These are phyloP conservation scores for Hyaloscypha finlandica DNA, from an alignment of 495 filamentous ascomycete genomes.

Conservation along the genomic window DNA sequence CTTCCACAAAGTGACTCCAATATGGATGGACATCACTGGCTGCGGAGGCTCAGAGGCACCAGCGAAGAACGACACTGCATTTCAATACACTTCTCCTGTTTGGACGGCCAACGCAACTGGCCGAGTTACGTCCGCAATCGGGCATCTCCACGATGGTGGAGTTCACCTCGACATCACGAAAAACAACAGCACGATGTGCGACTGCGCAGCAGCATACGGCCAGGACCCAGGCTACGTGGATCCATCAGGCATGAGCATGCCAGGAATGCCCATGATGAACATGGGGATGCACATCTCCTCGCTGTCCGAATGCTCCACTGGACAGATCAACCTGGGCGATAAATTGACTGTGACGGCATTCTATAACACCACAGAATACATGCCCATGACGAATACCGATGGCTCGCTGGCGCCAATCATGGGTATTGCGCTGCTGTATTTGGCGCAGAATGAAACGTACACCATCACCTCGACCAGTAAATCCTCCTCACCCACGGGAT, in stretches of 20 bases:
- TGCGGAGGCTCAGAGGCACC: slow-evolving; percentile 5
- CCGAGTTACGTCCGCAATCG: neutral
- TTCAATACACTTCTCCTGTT: slow-evolving; percentile 1
- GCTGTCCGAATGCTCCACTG: slow-evolving; percentile 3
- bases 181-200: slow-evolving; percentile 1
- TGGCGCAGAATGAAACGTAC: slow-evolving; percentile 9
- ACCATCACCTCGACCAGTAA: slow-evolving; percentile 1
- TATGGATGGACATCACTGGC: slow-evolving; percentile 8
- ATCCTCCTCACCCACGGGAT: neutral
- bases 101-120: slow-evolving; percentile 9
- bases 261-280: slow-evolving; percentile 6
- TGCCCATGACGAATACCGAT: slow-evolving; percentile 17
- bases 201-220: slow-evolving; percentile 1
- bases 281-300: slow-evolving; percentile 17
- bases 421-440: slow-evolving; percentile 13
- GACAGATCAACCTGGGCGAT: slow-evolving; percentile 8
- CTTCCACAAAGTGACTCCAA: slow-evolving; percentile 9
- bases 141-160: slow-evolving; percentile 12
- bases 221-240: slow-evolving; percentile 14
- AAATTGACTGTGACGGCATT: slow-evolving; percentile 8
- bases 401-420: slow-evolving; percentile 10
- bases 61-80: neutral
- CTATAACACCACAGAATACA: slow-evolving; percentile 13
- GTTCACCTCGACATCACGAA: neutral
- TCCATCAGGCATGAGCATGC: slow-evolving; percentile 2